Evolutionary conservation across 805 yeast genomes (phyloP), one percentile per base, ranked within the genome.

Genomic region (Debaryomyces tyrocola): DNA sequence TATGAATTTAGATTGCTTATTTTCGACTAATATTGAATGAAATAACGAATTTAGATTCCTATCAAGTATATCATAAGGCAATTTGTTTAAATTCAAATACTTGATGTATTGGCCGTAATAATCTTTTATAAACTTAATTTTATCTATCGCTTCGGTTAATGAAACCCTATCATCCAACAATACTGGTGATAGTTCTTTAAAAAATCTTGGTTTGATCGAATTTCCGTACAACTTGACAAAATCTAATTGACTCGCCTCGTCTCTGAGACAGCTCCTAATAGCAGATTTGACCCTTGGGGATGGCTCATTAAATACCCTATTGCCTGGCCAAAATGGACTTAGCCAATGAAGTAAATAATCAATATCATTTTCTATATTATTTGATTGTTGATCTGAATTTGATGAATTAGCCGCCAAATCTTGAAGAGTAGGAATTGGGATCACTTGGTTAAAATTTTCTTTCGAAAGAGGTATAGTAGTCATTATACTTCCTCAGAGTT

Each of bases 261-360:
- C 69, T 41, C 68, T 67, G 18, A 72, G 55, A 41, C 75, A 69
- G 12, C 67, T 57, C 39, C 66, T 53, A 10, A 71, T 67, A 3
- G 76, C 76, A 1, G 69, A 56, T 35, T 59, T 64, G 7, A 69
- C 58, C 21, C 78, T 52, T 17, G 60, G 66, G 20, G 70, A 58
- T 0, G 75, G 71, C 34, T 59, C 65, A 5, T 52, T 45, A 11
- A 45, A 38, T 6, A 20, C 40, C 2, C 37, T 20, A 12, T 43
- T 21, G 37, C 35, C 37, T 20, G 66, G 64, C 41, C 59, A 63
- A 47, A 51, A 59, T 2, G 73, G 70, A 47, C 52, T 54, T 15
- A 69, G 56, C 69, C 71, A 69, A 37, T 63, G 51, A 7, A 70
- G 56, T 6, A 70, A 57, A 29, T 60, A 57, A 28, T 60, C 60